Evolutionary conservation across 352 stramenopile species (phyloP), one percentile per base, ranked within the genome.

Genomic region (Phytophthora hibernalis): DNA sequence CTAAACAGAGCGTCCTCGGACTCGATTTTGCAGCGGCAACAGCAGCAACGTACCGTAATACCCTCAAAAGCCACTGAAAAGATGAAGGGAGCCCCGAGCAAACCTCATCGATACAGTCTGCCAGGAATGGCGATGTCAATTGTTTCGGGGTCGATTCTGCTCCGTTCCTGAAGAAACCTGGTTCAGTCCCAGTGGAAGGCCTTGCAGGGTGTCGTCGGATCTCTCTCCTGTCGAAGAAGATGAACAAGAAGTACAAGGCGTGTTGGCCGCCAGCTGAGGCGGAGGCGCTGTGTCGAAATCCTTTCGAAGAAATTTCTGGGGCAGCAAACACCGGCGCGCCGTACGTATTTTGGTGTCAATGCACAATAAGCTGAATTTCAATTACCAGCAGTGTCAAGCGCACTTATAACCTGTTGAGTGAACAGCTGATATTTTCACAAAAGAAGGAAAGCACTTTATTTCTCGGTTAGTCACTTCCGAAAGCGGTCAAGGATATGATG

Each of bases 281-380:
- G 8, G 64, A 82, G 10, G 35, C 37, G 22, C 45, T 82, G 30
- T 44, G 37, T 10, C 62, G 78, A 35, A 82, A 82, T 37, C 72
- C 73, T 2, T 84, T 86, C 24, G 68, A 83, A 65, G 68, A 72
- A 26, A 45, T 67, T 22, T 35, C 38, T n/a, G 16, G n/a, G n/a
- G 47, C 22, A 8, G 5, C 10, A 20, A 51, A 38, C 35, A 44
- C 12, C 9, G 60, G 31, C 18, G 8, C 54, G 7, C 38, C 56
- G 13, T 79, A 79, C 35, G 60, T 87, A n/a, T 79, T 85, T 74
- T 91, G 80, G 82, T 91, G 82, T 37, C 72, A 91, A 58, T 91
- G 82, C 57, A 65, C 63, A 15, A 70, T 89, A 48, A 84, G 66
- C 50, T 91, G 54, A 86, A 57, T 43, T 22, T 21, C 15, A 20